These are phyloP conservation scores for Globisporangium megalacanthum DNA, from an alignment of 352 stramenopile genomes.

Conservation along the genomic window DNA sequence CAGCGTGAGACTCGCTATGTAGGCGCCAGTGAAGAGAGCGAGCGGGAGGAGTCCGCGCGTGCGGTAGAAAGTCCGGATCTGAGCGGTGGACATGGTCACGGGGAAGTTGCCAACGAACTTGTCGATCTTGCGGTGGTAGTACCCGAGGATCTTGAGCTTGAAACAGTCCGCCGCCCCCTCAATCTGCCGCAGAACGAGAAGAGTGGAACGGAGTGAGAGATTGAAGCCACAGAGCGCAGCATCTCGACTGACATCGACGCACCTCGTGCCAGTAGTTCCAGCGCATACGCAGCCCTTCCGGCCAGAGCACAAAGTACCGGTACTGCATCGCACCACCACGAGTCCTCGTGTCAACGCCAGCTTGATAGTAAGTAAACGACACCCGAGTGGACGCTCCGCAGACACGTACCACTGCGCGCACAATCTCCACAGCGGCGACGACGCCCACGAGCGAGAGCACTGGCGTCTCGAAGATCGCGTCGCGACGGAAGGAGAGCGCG, in stretches of 20 bases:
- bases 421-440: conserved; percentile 43
- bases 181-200: conserved; percentile 29
- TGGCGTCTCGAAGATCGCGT: conserved; percentile 53
- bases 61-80: conserved; percentile 58
- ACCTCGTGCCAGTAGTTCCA: conserved; percentile 77
- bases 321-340: conserved; percentile 26
- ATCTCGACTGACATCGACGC: background rate
- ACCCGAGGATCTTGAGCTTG: conserved; percentile 78
- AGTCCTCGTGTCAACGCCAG: conserved; percentile 1
- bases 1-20: conserved; percentile 29
- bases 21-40: conserved; percentile 41
- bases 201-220: background rate
- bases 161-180: conserved; percentile 60
- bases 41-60: conserved; percentile 32
- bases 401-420: conserved; percentile 35
- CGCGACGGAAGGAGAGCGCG: conserved; percentile 37
- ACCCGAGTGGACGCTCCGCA: background rate
- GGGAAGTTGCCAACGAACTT: conserved; percentile 67
- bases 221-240: background rate
- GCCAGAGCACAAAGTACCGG: conserved; percentile 64
- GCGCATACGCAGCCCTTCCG: conserved; percentile 58
- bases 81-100: conserved; percentile 24
- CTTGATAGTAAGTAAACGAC: background rate
- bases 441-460: conserved; percentile 58
- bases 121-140: conserved; percentile 80